Percentiles rank a stretch among this genome's conserved stretches.
Evolutionary conservation across 2,329 filamentous ascomycete genomes (phyloP).

Genomic region (Apiospora kogelbergensis): DNA sequence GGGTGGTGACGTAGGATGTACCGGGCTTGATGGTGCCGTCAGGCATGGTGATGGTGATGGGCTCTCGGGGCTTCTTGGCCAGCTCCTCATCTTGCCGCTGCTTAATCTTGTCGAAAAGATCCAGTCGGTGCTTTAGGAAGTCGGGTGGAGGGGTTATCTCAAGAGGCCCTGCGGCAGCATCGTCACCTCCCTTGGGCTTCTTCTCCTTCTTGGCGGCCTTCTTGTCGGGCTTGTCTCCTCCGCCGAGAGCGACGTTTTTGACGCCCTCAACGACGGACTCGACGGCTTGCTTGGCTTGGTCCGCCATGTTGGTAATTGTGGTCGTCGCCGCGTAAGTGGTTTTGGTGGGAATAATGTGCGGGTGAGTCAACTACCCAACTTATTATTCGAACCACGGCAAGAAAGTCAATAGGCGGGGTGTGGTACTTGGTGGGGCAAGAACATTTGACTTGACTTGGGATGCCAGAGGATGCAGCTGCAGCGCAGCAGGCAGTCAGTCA

Average conservation of each 20-base stretch:
- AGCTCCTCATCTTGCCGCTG: slow-evolving; percentile 78
- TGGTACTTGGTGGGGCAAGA: slow-evolving; percentile 1
- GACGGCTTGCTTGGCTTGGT: slow-evolving; percentile 45
- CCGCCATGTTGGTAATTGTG: slow-evolving; percentile 33
- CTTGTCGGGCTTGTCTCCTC: slow-evolving; percentile 35
- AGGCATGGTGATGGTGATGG: slow-evolving; percentile 72
- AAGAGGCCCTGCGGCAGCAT: slow-evolving; percentile 40
- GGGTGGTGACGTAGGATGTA: slow-evolving; percentile 90
- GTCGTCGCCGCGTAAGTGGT: slow-evolving; percentile 8
- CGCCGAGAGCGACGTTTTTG: slow-evolving; percentile 48
- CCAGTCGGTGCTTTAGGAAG: slow-evolving; percentile 80
- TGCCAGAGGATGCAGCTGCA: no score
- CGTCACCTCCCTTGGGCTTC: slow-evolving; percentile 50
- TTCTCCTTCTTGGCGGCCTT: slow-evolving; percentile 34
- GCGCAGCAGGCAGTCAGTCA: not conserved
- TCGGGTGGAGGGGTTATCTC: slow-evolving; percentile 61
- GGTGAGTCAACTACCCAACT: not conserved
- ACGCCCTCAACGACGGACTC: slow-evolving; percentile 49
- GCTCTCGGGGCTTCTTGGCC: slow-evolving; percentile 66
- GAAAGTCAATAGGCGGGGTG: slow-evolving; percentile 6
- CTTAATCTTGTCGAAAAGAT: slow-evolving; percentile 87
- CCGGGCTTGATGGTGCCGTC: slow-evolving; percentile 72
- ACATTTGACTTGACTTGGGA: not conserved
- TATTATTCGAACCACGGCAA: not conserved
- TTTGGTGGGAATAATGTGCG: not conserved